Evolutionary conservation across 1,284 basidiomycete species (phyloP).

Genomic region (Sporisorium graminicola): DNA sequence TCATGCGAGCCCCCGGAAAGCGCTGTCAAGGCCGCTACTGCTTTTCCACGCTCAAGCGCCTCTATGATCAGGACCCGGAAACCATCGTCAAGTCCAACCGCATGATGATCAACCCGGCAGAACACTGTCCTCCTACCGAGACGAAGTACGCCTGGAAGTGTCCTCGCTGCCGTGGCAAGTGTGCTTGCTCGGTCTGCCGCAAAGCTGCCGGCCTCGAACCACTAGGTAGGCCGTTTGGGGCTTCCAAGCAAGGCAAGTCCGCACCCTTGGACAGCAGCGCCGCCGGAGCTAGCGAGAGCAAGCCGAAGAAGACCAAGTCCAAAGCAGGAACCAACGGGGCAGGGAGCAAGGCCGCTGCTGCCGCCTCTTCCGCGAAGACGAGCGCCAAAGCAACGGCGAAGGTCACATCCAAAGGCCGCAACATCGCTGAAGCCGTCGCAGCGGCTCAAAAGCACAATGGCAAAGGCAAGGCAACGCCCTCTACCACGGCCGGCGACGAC

Average conservation of each 20-base stretch:
- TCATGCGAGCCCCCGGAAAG: conserved; percentile 46
- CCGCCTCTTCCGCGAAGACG: too few species aligned
- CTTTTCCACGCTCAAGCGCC: conserved; percentile 39
- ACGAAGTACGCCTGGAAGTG: conserved; percentile 55
- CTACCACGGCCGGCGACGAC: not conserved
- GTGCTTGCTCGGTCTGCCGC: conserved; percentile 40
- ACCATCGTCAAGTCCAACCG: conserved; percentile 45
- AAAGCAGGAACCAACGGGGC: not conserved
- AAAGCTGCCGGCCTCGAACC: conserved; percentile 35
- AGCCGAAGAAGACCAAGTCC: conserved; percentile 3
- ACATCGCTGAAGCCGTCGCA: conserved; percentile 21
- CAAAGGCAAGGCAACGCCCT: conserved; percentile 21
- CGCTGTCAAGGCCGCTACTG: conserved; percentile 44
- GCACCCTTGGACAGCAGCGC: not conserved
- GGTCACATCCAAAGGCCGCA: conserved; percentile 17
- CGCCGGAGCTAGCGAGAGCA: not conserved
- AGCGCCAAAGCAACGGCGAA: conserved; percentile 7
- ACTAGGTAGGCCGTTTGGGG: conserved; percentile 21
- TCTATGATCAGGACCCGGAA: conserved; percentile 46
- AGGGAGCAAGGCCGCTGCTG: not conserved
- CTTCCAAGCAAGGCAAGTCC: not conserved
- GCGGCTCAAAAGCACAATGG: conserved; percentile 10
- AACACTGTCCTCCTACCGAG: conserved; percentile 45
- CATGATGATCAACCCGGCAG: conserved; percentile 41
- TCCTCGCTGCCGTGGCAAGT: conserved; percentile 43